These are phyloP conservation scores for Spencermartinsiella europaea DNA, from an alignment of 805 yeast species.

Conservation along the genomic window DNA sequence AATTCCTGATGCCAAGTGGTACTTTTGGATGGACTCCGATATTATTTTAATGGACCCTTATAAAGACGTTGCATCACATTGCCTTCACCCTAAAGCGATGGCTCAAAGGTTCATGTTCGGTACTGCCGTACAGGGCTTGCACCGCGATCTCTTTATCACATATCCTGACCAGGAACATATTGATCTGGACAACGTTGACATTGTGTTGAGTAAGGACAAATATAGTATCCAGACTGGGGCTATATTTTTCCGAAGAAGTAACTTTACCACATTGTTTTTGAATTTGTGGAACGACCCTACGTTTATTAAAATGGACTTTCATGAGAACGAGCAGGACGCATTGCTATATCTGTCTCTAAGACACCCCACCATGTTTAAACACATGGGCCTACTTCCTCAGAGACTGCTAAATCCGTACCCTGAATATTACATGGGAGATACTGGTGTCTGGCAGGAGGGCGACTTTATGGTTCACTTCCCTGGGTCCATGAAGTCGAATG, in stretches of 20 bases:
- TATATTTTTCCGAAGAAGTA: constrained; percentile 25
- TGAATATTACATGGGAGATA: constrained; percentile 10
- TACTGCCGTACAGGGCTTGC: constrained; percentile 17
- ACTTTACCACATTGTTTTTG: constrained; percentile 21
- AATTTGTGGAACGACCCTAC: constrained; percentile 30
- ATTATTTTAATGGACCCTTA: constrained; percentile 31
- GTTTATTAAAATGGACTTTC: constrained; percentile 9
- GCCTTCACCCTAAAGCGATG: constrained; percentile 27
- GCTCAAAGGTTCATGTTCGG: constrained; percentile 21
- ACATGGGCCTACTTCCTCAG: constrained; percentile 30
- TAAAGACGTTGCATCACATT: constrained; percentile 25
- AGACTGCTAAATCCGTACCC: constrained; percentile 28
- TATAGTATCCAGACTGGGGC: constrained; percentile 32
- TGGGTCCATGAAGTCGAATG: not conserved
- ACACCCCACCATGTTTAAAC: constrained; percentile 20
- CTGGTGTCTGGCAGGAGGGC: constrained; percentile 18
- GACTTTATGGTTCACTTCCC: constrained; percentile 29
- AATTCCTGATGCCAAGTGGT: constrained; percentile 34
- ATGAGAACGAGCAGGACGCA: constrained; percentile 26
- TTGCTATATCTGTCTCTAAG: constrained; percentile 17
- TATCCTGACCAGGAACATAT: constrained; percentile 14
- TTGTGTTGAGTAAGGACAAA: constrained; percentile 28
- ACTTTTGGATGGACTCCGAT: constrained; percentile 37
- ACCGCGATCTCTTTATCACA: not conserved
- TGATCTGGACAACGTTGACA: constrained; percentile 21